Percentiles rank a stretch among this genome's conserved stretches.
Evolutionary conservation across 306 rosid species (phyloP).

Genomic region (Malus orientalis): DNA sequence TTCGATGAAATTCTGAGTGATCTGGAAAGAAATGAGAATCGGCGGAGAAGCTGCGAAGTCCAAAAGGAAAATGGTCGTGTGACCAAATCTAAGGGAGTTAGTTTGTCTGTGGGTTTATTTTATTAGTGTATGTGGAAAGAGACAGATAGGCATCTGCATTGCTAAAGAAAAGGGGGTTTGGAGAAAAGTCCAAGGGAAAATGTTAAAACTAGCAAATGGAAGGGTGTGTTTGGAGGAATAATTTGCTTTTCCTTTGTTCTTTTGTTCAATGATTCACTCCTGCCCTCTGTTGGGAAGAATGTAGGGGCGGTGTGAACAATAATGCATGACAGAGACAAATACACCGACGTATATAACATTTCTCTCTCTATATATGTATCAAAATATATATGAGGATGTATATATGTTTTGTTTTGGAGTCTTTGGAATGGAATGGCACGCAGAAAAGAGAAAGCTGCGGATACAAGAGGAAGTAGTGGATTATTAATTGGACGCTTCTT

Average conservation of each 20-base stretch:
- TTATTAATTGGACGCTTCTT: neutral
- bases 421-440: conserved; percentile 72
- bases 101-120: neutral
- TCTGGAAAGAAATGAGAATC: conserved; percentile 49
- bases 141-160: conserved; percentile 13
- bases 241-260: conserved; percentile 3
- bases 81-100: conserved; percentile 52
- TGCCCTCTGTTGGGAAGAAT: conserved; percentile 7
- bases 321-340: conserved; percentile 59
- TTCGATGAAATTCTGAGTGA: conserved; percentile 40
- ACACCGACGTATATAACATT: conserved; percentile 28
- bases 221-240: conserved; percentile 78
- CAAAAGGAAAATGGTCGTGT: conserved; percentile 60
- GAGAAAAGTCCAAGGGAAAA: conserved; percentile 58
- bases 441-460: conserved; percentile 56
- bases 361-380: neutral
- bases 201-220: conserved; percentile 80
- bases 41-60: conserved; percentile 43
- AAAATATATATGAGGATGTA: no score
- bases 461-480: neutral
- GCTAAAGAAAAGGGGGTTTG: conserved; percentile 34
- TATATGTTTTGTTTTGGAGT: conserved; percentile 49
- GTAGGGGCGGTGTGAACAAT: conserved; percentile 42
- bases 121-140: conserved; percentile 14
- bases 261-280: neutral